Base-by-base conservation (phyloP, 192 early-diverging fungal genomes). In the Oehlia diaphana region DNA sequence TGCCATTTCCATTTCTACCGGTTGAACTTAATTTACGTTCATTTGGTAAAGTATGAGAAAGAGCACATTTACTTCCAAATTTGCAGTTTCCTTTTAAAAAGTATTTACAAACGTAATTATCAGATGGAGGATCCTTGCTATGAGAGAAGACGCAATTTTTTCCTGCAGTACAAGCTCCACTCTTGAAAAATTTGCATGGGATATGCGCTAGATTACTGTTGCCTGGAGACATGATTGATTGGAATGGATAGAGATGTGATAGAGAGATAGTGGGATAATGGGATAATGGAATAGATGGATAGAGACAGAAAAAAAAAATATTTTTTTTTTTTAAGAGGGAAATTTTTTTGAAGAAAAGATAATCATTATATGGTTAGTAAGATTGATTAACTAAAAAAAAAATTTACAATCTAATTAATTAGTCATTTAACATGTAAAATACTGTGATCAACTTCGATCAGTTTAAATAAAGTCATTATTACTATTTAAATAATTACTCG, bases 141-240 rank as follows among this genome's bases (percentile, higher is more conserved):
- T 94, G 93, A 28, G 92, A 94, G 76, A 94, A 94, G 76, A 86
- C 86, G 74, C 93, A 94, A 70, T 90, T 90, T 75, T 89, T 84
- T 37, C 93, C 93, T 14, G 93, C 93, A 9, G 93, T 92, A 81
- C 93, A 94, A 47, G 90, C 89, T 9, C 92, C 92, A 64, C 89
- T 89, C 80, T 90, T 93, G 87, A 89, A 93, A 82, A 94, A 94
- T 84, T 94, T 94, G 87, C 93, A 94, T 14, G 93, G 93, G 69
- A 94, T 89, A 75, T 94, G 93, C 7, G 77, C 77, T 33, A 79
- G 23, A 62, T 79, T 79, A 71, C 77, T 79, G 37, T 79, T 79
- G 37, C 77, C 77, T 79, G 13, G 7, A 31, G 53, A 19, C 39
- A 73, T 44, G 9, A 10, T 28, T 16, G 14, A n/a, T 49, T 72